Evolutionary conservation across 2,329 filamentous ascomycete genomes (phyloP), one percentile per base, ranked within the genome.

Genomic region (Zasmidium angulare): DNA sequence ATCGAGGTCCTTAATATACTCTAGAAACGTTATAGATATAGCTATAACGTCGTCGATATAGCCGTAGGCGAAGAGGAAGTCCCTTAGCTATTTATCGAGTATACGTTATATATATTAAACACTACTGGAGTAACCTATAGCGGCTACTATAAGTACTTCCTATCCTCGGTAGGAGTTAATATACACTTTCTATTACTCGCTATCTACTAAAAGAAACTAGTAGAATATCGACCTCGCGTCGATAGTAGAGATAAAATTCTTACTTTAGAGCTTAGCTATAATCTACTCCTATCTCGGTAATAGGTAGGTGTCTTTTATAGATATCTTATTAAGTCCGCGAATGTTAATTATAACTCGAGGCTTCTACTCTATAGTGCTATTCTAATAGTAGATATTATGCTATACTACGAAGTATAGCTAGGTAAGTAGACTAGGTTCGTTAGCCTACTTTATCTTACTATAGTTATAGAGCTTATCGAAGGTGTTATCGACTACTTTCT

Each of bases 11-110:
- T n/a, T 36, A 6, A 53, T 4, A 17, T 53, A 14, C n/a, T 46
- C 51, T 19, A 43, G 14, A 14, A 17, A 53, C 10, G 14, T 53
- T 7, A 19, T 23, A 1, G 11, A 53, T 9, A 36, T 12, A 12
- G 46, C 46, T 14, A 53, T 23, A 23, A 53, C n/a, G 10, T 53
- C 31, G 31, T 53, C 51, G 51, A 53, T 53, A 53, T 53, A 53
- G 9, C 14, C 31, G 21, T 53, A 53, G 2, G 14, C 51, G 36
- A 23, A 53, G 6, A 22, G 21, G 24, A 43, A 53, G 19, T 53
- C 51, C 2, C 51, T 29, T 23, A 53, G 21, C 4, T 43, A 43
- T 0, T 40, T 22, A 7, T 53, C 51, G n/a, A 53, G 26, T 17
- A 24, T 17, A 0, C 51, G 1, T 14, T 53, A 53, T 2, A 53